Evolutionary conservation across 2,329 filamentous ascomycete genomes (phyloP).

Genomic region (Calonectria ilicicola): DNA sequence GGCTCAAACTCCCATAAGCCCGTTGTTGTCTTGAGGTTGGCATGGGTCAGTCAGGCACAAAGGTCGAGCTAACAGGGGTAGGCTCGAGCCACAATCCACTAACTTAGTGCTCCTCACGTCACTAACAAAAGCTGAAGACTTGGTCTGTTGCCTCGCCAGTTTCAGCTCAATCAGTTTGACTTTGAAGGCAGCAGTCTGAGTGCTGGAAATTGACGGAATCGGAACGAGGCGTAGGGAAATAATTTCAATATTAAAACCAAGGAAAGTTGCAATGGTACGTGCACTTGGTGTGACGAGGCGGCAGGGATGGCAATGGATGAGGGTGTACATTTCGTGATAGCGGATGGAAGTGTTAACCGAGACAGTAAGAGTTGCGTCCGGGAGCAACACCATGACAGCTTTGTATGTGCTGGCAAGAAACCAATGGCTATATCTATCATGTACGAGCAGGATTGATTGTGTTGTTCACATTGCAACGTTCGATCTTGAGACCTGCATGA

Average conservation of each 20-base stretch:
- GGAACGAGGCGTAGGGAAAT: not conserved
- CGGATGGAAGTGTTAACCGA: conserved; percentile 9
- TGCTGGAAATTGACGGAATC: not conserved
- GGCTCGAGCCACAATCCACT: conserved; percentile 19
- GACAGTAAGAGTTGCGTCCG: not conserved
- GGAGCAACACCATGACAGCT: not conserved
- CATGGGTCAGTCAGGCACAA: conserved; percentile 12
- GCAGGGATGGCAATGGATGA: not conserved
- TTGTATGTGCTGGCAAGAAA: conserved; percentile 11
- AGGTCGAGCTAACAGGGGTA: conserved; percentile 14
- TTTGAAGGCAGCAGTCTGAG: not conserved
- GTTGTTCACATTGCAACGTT: conserved; percentile 15
- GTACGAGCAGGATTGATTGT: not conserved
- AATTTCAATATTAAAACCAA: not conserved
- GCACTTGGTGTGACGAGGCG: not conserved
- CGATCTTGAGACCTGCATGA: conserved; percentile 1
- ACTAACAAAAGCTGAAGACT: conserved; percentile 31
- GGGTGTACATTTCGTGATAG: not conserved
- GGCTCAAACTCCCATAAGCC: not conserved
- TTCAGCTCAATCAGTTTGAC: conserved; percentile 31
- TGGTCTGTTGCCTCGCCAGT: conserved; percentile 24
- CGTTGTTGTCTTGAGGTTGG: conserved; percentile 14
- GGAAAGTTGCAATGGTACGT: not conserved
- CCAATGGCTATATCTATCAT: conserved; percentile 4
- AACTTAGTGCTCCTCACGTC: conserved; percentile 24